Evolutionary conservation across 345 rosid genomes (phyloP).

Genomic region (Anastatica hierochuntica): DNA sequence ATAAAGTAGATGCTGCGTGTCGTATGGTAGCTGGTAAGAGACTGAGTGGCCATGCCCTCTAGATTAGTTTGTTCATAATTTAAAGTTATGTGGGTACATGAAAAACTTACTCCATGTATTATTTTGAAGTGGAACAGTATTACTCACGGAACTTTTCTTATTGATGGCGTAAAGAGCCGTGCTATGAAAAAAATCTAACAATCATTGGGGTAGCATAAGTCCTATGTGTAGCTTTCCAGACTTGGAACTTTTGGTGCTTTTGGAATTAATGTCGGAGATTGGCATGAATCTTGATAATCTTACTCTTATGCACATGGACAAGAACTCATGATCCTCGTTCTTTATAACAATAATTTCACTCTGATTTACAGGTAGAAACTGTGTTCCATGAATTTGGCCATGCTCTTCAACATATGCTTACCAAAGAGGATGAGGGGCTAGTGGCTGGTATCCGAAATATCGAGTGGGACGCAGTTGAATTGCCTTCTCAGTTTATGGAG

Average conservation of each 20-base stretch:
- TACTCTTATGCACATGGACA: conserved; percentile 1
- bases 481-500: conserved; percentile 98
- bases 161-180: conserved; percentile 8
- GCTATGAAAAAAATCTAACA: neutral
- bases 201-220: neutral
- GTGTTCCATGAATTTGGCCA: conserved; percentile 99
- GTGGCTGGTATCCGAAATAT: conserved; percentile 84
- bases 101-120: neutral
- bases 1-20: neutral
- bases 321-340: neutral
- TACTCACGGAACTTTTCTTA: neutral
- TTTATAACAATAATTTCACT: neutral
- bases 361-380: conserved; percentile 66
- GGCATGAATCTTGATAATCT: conserved; percentile 1
- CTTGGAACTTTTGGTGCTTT: neutral
- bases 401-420: conserved; percentile 97
- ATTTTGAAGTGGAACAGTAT: neutral
- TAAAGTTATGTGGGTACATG: no score
- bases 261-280: neutral
- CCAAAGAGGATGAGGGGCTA: conserved; percentile 85
- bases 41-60: neutral
- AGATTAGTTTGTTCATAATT: conserved; percentile 1
- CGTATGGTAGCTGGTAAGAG: neutral
- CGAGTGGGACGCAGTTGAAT: conserved; percentile 98
- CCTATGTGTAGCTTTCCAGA: conserved; percentile 7